Percentiles rank a stretch among this genome's conserved stretches.
These are phyloP conservation scores for Neoarthrinium moseri DNA, from an alignment of 2,329 filamentous ascomycete genomes.

Conservation along the genomic window DNA sequence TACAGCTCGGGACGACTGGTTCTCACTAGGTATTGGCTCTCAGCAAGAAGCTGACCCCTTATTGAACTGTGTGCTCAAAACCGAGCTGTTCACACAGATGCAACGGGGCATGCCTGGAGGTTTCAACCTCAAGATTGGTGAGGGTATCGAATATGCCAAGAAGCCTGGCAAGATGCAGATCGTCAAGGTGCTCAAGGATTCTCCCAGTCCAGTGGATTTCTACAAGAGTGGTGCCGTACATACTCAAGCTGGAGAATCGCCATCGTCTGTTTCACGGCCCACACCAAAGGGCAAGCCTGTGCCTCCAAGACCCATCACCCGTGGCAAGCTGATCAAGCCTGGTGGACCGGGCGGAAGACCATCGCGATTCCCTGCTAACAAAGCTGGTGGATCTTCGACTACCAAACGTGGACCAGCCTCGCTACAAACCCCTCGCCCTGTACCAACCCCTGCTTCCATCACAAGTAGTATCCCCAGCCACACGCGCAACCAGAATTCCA, in stretches of 20 bases:
- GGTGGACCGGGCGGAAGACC: constrained; percentile 82
- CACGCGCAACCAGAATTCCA: constrained; percentile 54
- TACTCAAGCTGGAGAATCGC: constrained; percentile 78
- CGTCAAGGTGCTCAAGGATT: constrained; percentile 90
- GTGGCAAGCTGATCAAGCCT: constrained; percentile 86
- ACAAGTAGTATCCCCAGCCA: constrained; percentile 44
- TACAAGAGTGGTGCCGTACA: constrained; percentile 96
- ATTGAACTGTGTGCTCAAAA: constrained; percentile 91
- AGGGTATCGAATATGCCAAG: constrained; percentile 92
- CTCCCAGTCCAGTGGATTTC: constrained; percentile 70
- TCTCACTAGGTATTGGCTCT: constrained; percentile 86
- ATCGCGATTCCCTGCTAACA: constrained; percentile 62
- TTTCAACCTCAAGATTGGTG: constrained; percentile 78
- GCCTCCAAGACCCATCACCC: constrained; percentile 85
- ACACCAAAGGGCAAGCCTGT: constrained; percentile 87
- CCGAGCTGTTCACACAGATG: constrained; percentile 94
- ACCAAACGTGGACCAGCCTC: constrained; percentile 24
- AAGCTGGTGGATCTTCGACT: constrained; percentile 30
- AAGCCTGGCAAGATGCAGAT: constrained; percentile 90
- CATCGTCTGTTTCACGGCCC: constrained; percentile 77
- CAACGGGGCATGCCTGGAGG: constrained; percentile 75
- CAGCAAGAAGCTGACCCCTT: constrained; percentile 92
- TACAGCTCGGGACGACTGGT: constrained; percentile 90
- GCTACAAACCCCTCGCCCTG: constrained; percentile 26
- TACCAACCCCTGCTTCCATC: constrained; percentile 26